Conservation (phyloP, 2,329 filamentous ascomycete species). For the Cordyceps cateniannulata region DNA sequence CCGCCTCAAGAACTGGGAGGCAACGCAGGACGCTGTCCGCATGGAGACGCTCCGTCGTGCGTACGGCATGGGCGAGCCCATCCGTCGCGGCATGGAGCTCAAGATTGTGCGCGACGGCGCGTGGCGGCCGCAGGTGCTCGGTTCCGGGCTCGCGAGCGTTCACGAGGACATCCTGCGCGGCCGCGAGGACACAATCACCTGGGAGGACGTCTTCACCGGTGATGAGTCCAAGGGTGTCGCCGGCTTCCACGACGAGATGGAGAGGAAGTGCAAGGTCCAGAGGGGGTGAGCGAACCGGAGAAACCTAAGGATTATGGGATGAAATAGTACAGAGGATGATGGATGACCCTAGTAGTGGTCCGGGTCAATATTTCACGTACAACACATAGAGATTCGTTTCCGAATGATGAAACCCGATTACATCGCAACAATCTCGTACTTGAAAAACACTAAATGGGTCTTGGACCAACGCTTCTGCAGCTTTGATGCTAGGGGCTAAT, state of each 20-base stretch:
- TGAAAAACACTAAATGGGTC: neutral
- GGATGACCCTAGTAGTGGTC: neutral
- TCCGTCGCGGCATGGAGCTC: constrained; percentile 90
- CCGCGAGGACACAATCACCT: constrained; percentile 68
- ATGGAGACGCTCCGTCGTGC: constrained; percentile 82
- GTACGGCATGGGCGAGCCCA: constrained; percentile 88
- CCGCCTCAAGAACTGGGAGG: constrained; percentile 82
- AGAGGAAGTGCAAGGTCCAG: constrained; percentile 76
- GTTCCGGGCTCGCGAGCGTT: constrained; percentile 54
- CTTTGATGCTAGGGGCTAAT: neutral
- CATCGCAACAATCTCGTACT: neutral
- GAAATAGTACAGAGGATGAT: neutral
- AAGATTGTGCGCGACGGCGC: constrained; percentile 76
- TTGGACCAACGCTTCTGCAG: neutral
- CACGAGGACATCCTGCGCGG: constrained; percentile 87
- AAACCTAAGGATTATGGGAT: neutral
- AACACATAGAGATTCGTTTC: constrained; percentile 1
- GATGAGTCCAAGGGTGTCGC: constrained; percentile 65
- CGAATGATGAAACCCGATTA: neutral
- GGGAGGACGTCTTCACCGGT: constrained; percentile 90
- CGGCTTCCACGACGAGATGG: constrained; percentile 87
- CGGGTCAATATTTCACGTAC: neutral
- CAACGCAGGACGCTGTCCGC: constrained; percentile 79
- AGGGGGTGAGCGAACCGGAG: no score
- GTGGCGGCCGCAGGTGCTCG: constrained; percentile 70